Evolutionary conservation across 140 eudicot species (phyloP), one percentile per base, ranked within the genome.

Genomic region (Ambrosia hybrid): DNA sequence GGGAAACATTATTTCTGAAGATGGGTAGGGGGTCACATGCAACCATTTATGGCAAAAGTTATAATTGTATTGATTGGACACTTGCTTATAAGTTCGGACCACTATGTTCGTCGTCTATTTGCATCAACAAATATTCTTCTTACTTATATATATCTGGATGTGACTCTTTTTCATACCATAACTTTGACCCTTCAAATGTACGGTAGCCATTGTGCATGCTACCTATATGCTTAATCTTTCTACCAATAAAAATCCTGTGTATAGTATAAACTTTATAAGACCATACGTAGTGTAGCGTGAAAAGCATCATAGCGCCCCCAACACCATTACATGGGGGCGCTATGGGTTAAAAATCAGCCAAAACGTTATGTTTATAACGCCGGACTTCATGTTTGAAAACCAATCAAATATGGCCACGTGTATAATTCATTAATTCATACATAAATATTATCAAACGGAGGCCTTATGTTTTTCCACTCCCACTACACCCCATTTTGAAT

Each of bases 1-100:
- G 21, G 7, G 53, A 64, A 37, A 64, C 46, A 63, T 64, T 38
- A 16, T 64, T 64, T 14, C 4, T 41, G 15, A 11, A 53, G 26
- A 53, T 70, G 65, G 65, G 65, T 37, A 56, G 74, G 52, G 46
- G 9, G 46, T 41, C 46, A 53, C 74, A 70, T 70, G 74, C 38
- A 16, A 38, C 37, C 17, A 36, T 57, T 70, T 70, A 52, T 38
- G 16, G 11, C 52, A 53, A 70, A 33, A 36, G 64, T 34, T 53
- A 68, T 52, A 38, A 14, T 53, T 70, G 74, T 51, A 8, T 51
- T 68, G 73, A 68, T 30, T 68, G 73, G 49, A 51, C 48, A 49
- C 33, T 68, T 51, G 73, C 52, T 21, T 46, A 9, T 10, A 67
- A 45, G 10, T 69, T 66, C 12, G 57, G 71, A 66, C 71, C 56